A percentile compares a stretch with the other conserved stretches of the same genome.
Conservation (phyloP, 139 green algal genomes). For the Ettlia oleoabundans region DNA sequence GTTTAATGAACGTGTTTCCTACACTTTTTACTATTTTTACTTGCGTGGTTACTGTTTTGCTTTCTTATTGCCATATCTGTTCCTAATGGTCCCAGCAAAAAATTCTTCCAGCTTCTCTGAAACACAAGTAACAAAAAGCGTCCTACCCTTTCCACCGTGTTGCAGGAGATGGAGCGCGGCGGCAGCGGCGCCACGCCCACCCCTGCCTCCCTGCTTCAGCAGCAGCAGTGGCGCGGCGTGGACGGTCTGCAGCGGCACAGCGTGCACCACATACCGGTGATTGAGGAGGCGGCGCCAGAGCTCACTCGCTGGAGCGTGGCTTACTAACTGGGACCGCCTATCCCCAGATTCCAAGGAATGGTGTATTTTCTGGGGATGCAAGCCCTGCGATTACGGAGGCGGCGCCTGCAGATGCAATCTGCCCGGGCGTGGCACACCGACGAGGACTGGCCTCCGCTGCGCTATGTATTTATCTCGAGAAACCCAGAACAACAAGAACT, state of each 20-base stretch:
- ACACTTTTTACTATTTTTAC: too few relatives aligned
- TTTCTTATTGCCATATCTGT: too few relatives aligned
- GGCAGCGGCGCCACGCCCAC: neutral
- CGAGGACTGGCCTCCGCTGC: too few relatives aligned
- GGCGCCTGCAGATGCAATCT: too few relatives aligned
- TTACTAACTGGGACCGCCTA: neutral
- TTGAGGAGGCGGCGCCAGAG: neutral
- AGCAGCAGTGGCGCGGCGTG: neutral
- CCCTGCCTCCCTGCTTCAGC: neutral
- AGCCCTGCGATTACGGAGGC: too few relatives aligned
- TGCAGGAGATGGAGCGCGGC: conserved; percentile 1
- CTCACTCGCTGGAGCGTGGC: neutral
- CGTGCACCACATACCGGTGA: neutral
- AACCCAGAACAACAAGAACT: too few relatives aligned
- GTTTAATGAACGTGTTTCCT: too few relatives aligned
- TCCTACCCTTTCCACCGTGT: neutral
- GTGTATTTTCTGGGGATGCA: too few relatives aligned
- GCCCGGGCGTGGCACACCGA: too few relatives aligned
- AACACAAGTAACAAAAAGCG: neutral
- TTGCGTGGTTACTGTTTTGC: too few relatives aligned
- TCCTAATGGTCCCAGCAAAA: neutral
- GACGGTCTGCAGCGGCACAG: neutral
- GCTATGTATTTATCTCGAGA: too few relatives aligned
- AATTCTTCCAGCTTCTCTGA: neutral
- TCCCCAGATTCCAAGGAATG: too few relatives aligned